Evolutionary conservation across 176 grass and related monocot genomes (phyloP), one percentile per base, ranked within the genome.

Genomic region (Phoenix dactylifera): DNA sequence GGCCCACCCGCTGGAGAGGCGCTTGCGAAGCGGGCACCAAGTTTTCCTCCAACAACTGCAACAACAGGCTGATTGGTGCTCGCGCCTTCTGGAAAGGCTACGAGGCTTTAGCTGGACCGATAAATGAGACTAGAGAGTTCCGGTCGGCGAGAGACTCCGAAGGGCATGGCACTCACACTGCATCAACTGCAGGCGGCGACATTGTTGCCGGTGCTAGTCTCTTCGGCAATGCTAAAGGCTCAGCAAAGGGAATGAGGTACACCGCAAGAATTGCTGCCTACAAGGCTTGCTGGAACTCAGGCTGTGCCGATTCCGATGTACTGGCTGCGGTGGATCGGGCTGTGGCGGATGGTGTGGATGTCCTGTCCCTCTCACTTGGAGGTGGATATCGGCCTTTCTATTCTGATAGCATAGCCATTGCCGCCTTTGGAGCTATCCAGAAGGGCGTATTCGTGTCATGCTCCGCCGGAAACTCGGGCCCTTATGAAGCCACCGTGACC

Each of bases 131-230:
- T 16, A 7, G 7, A 14, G 64, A 68, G 26, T 68, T 32, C 26
- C 16, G 16, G 12, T 68, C 65, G 52, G 52, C 52, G 2, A 29
- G 52, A 2, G 70, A 72, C 50, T 19, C 20, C 9, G 12, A 39
- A 1, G 70, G 70, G 22, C 70, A 72, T 26, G 70, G 70, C 4
- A 62, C 70, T 1, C 70, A 72, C 58, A 72, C 70, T 9, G 58
- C 70, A 15, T 59, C 57, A 12, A 72, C 58, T 7, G 70, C 70
- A 18, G 70, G 58, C 3, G 70, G 70, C 7, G 16, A 15, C 28
- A 10, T 54, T 1, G 70, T 62, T 6, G 25, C 12, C 58, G 58
- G 26, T 9, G 70, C 70, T 14, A 53, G 22, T 9, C 49, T 62
- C 4, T 26, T 54, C 25, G 58, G 59, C 25, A 52, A 39, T 3